Evolutionary conservation across 2,329 filamentous ascomycete species (phyloP).

Genomic region (Aspergillus intermedius): DNA sequence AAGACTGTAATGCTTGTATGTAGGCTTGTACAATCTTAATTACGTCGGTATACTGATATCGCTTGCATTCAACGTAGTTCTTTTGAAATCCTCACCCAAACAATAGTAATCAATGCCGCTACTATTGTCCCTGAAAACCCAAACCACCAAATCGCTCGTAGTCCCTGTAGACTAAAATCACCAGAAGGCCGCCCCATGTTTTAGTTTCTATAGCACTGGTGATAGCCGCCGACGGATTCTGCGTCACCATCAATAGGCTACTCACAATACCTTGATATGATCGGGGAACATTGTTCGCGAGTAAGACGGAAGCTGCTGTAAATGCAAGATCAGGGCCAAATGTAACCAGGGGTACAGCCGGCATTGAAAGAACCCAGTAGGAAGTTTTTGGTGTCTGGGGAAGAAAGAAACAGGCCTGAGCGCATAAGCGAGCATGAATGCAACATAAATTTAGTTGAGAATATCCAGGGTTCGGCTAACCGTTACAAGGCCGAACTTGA

Average conservation of each 20-base stretch:
- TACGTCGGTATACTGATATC: too few relatives aligned
- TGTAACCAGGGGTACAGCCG: slow-evolving; percentile 39
- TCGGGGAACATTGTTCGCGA: slow-evolving; percentile 41
- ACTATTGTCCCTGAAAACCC: slow-evolving; percentile 29
- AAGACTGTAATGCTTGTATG: too few relatives aligned
- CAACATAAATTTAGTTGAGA: slow-evolving; percentile 42
- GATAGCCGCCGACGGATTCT: slow-evolving; percentile 42
- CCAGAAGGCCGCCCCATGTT: slow-evolving; percentile 12
- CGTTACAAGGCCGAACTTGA: too few relatives aligned
- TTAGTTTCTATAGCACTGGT: slow-evolving; percentile 34
- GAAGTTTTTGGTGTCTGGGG: slow-evolving; percentile 34
- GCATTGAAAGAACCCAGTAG: slow-evolving; percentile 43
- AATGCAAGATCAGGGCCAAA: slow-evolving; percentile 26
- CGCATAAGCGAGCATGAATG: slow-evolving; percentile 37
- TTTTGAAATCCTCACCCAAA: slow-evolving; percentile 37
- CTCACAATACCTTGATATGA: slow-evolving; percentile 43
- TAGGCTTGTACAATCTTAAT: too few relatives aligned
- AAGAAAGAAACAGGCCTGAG: slow-evolving; percentile 37
- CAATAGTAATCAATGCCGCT: slow-evolving; percentile 29
- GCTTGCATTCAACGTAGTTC: slow-evolving; percentile 13
- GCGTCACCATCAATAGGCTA: slow-evolving; percentile 42
- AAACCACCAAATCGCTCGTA: slow-evolving; percentile 39
- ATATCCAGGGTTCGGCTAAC: slow-evolving; percentile 37
- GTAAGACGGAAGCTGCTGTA: slow-evolving; percentile 41
- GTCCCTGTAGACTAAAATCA: slow-evolving; percentile 25